Evolutionary conservation across 1,139 yeast genomes (phyloP).

Genomic region (Taiozyma sp.): DNA sequence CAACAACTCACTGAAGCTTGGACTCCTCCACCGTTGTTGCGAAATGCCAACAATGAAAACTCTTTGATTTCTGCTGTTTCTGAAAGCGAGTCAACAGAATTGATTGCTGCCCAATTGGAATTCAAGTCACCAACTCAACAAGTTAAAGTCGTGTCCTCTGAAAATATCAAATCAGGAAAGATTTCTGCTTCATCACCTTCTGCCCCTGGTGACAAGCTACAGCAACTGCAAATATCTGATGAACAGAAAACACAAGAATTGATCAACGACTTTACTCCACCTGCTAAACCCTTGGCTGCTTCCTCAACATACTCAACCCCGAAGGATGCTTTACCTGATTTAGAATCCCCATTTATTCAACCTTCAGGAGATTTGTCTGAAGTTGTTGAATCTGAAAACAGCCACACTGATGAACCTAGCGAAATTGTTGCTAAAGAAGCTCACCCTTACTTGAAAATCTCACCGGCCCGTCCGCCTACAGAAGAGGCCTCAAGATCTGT

Average conservation of each 20-base stretch:
- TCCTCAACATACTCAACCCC: background rate
- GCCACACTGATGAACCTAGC: background rate
- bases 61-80: constrained; percentile 13
- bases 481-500: background rate
- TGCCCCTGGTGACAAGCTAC: background rate
- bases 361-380: background rate
- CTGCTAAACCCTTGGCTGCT: background rate
- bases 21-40: constrained; percentile 18
- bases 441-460: background rate
- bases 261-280: background rate
- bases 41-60: constrained; percentile 12
- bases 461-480: background rate
- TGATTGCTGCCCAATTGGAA: background rate
- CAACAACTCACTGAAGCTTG: constrained; percentile 10
- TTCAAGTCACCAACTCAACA: background rate
- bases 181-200: background rate
- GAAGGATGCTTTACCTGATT: background rate
- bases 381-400: background rate
- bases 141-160: background rate
- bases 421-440: background rate
- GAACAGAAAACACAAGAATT: background rate
- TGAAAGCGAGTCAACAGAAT: constrained; percentile 5
- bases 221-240: background rate
- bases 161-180: background rate
- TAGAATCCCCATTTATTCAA: background rate